Evolutionary conservation across 1,284 basidiomycete species (phyloP).

Genomic region (Grifola frondosa): DNA sequence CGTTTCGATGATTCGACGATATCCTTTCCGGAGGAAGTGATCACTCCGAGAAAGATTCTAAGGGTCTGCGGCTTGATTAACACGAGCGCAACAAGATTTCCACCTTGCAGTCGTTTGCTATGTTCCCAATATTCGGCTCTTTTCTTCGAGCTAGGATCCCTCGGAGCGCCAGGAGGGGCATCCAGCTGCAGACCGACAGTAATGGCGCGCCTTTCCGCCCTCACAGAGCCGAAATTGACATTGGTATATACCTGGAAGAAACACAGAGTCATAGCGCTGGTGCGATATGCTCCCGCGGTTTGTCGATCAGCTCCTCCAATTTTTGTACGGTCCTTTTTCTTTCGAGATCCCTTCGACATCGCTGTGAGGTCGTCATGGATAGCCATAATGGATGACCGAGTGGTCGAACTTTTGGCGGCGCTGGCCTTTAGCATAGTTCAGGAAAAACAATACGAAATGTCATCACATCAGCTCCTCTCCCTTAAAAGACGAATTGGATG

Average conservation of each 20-base stretch:
- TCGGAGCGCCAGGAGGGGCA: constrained; percentile 26
- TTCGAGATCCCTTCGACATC: constrained; percentile 10
- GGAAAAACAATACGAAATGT: not conserved
- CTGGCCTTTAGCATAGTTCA: not conserved
- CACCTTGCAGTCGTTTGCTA: constrained; percentile 26
- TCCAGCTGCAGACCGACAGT: constrained; percentile 26
- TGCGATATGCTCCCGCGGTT: constrained; percentile 34
- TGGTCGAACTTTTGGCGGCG: constrained; percentile 41
- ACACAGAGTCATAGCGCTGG: constrained; percentile 25
- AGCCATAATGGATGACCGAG: constrained; percentile 44
- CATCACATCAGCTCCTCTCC: constrained; percentile 39
- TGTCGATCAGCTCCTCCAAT: constrained; percentile 25
- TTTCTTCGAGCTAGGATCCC: constrained; percentile 22
- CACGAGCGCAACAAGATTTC: constrained; percentile 29
- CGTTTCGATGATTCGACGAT: constrained; percentile 28
- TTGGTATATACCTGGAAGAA: constrained; percentile 34
- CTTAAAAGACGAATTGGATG: constrained; percentile 43
- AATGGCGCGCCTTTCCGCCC: constrained; percentile 25
- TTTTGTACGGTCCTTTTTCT: constrained; percentile 18
- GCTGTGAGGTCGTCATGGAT: constrained; percentile 34
- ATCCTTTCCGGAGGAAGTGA: constrained; percentile 23
- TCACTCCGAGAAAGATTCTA: constrained; percentile 21
- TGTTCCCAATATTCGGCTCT: constrained; percentile 31
- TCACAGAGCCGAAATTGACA: constrained; percentile 23
- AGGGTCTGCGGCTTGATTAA: constrained; percentile 11